Evolutionary conservation across 1,284 basidiomycete genomes (phyloP).

Genomic region (Apiotrichum porosum): DNA sequence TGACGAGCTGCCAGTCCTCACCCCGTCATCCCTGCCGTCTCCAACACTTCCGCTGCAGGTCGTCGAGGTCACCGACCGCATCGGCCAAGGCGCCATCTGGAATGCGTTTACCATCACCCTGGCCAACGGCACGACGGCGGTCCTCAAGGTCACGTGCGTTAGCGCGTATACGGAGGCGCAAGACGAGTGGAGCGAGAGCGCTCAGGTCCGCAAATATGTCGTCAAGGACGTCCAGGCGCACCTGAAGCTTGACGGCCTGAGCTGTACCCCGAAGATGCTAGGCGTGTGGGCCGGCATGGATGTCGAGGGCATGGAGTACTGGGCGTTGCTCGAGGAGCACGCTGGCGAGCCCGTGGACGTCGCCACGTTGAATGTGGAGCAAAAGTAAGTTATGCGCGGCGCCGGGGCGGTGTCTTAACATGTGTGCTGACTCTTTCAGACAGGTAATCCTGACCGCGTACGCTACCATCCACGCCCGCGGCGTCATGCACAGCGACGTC

Average conservation of each 20-base stretch:
- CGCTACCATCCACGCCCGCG: not conserved
- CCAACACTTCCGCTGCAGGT: not conserved
- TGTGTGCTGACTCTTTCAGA: not conserved
- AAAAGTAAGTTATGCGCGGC: not conserved
- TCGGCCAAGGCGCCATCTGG: conserved; percentile 3
- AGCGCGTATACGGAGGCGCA: not conserved
- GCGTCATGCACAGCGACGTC: conserved; percentile 2
- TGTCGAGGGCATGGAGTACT: not conserved
- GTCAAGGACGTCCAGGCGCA: conserved; percentile 4
- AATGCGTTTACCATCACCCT: not conserved
- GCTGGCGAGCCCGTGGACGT: not conserved
- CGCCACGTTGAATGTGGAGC: not conserved
- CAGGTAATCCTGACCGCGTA: conserved; percentile 2
- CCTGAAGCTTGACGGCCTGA: not conserved
- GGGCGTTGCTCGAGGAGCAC: conserved; percentile 2
- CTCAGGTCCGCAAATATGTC: not conserved
- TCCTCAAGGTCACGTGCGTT: conserved; percentile 2
- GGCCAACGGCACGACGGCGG: not conserved
- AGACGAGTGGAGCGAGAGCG: not conserved
- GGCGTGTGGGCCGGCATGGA: conserved; percentile 3
- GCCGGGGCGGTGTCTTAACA: too few species aligned
- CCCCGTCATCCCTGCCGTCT: not conserved
- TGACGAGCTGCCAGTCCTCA: not conserved
- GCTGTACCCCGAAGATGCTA: not conserved
- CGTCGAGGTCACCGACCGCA: not conserved